Evolutionary conservation across 2,329 filamentous ascomycete species (phyloP).

Genomic region (Monosporascus sp.): DNA sequence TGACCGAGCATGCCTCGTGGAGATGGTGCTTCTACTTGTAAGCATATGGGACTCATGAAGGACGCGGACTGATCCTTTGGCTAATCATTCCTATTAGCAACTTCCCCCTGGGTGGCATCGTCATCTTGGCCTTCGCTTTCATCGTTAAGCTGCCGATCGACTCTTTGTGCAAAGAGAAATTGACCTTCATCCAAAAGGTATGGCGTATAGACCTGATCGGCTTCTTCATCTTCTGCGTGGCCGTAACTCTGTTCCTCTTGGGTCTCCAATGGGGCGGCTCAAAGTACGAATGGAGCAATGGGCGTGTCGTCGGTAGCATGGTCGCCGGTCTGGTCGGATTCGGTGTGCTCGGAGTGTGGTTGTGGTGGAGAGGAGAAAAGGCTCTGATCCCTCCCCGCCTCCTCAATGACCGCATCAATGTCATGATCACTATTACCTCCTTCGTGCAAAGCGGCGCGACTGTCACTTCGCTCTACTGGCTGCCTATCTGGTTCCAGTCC

Average conservation of each 20-base stretch:
- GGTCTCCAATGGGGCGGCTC: conserved; percentile 40
- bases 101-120: conserved; percentile 14
- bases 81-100: conserved; percentile 10
- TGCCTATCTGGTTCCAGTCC: conserved; percentile 25
- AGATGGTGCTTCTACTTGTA: conserved; percentile 20
- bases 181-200: conserved; percentile 8
- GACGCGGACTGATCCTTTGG: background rate
- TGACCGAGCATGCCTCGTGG: conserved; percentile 16
- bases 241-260: conserved; percentile 39
- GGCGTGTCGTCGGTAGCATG: conserved; percentile 32
- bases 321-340: conserved; percentile 26
- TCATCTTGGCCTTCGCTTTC: conserved; percentile 13
- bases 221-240: conserved; percentile 19
- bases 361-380: conserved; percentile 31
- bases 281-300: conserved; percentile 31
- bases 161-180: conserved; percentile 5
- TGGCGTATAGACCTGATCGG: conserved; percentile 24
- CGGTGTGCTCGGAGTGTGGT: conserved; percentile 26
- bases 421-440: conserved; percentile 15
- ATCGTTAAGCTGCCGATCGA: conserved; percentile 12
- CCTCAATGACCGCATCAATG: conserved; percentile 12
- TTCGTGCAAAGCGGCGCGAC: conserved; percentile 16
- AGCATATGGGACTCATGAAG: background rate
- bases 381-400: conserved; percentile 30
- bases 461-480: conserved; percentile 16